Percentiles rank a stretch among this genome's conserved stretches.
These are phyloP conservation scores for Penicillium concentricum DNA, from an alignment of 2,329 filamentous ascomycete genomes.

Conservation along the genomic window DNA sequence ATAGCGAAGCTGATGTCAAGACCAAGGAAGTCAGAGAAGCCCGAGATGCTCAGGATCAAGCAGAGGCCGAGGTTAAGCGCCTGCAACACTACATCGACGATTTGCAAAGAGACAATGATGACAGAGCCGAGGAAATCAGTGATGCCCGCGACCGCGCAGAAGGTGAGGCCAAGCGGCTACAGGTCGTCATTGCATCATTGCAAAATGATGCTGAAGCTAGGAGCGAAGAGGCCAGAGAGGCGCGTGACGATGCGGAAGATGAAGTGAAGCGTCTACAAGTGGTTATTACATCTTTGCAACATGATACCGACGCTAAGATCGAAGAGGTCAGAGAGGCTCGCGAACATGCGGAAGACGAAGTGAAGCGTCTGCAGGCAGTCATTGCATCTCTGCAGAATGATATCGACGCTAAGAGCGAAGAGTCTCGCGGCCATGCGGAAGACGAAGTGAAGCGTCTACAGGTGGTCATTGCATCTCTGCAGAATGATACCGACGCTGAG, in stretches of 20 bases:
- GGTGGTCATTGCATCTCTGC: constrained; percentile 13
- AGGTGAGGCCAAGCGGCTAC: constrained; percentile 13
- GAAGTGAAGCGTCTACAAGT: constrained; percentile 30
- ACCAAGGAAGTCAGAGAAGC: constrained; percentile 23
- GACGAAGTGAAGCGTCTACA: constrained; percentile 12
- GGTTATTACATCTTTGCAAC: constrained; percentile 6
- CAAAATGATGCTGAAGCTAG: constrained; percentile 14
- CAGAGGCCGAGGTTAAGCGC: constrained; percentile 16
- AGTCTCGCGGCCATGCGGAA: neutral
- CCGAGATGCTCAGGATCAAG: constrained; percentile 21
- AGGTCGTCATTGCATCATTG: constrained; percentile 15
- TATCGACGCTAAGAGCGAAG: neutral
- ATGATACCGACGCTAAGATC: neutral
- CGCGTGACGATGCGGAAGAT: constrained; percentile 22
- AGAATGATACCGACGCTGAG: constrained; percentile 13
- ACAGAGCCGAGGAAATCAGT: constrained; percentile 12
- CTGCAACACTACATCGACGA: constrained; percentile 54
- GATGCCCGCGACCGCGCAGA: constrained; percentile 20
- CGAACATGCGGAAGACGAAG: neutral
- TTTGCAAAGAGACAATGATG: constrained; percentile 28
- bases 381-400: neutral
- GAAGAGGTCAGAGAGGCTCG: neutral
- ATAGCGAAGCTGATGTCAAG: constrained; percentile 32
- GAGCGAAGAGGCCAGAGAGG: constrained; percentile 19
- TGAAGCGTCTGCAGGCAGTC: neutral